Percentiles rank a stretch among this genome's conserved stretches.
Conservation (phyloP, 345 rosid genomes). For the Linum trigynum region DNA sequence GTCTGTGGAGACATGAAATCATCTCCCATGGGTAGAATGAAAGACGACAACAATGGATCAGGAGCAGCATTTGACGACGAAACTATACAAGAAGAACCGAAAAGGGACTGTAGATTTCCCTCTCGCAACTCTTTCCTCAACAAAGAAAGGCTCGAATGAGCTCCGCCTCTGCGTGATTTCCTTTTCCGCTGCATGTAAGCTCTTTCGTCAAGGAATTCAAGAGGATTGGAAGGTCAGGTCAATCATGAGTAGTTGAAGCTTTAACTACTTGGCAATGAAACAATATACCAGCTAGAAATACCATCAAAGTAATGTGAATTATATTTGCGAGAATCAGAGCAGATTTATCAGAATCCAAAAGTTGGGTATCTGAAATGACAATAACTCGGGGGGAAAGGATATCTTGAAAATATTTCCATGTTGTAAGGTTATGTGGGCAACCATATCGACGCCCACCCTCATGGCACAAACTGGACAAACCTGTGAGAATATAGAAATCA, state of each 20-base stretch:
- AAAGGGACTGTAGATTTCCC: conserved; percentile 73
- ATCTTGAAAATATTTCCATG: conserved; percentile 89
- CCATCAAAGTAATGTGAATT: no score
- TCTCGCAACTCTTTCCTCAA: conserved; percentile 81
- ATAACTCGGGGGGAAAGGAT: conserved; percentile 42
- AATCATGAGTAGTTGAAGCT: no score
- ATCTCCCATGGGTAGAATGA: conserved; percentile 68
- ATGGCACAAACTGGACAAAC: conserved; percentile 85
- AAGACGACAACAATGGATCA: conserved; percentile 82
- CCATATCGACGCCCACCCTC: conserved; percentile 93
- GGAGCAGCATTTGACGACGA: conserved; percentile 70
- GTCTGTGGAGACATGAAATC: conserved; percentile 33
- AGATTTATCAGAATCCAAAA: no score
- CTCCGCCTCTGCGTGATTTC: conserved; percentile 53
- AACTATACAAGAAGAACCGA: conserved; percentile 55
- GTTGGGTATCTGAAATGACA: no score
- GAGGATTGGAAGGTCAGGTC: background rate
- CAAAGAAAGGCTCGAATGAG: conserved; percentile 58
- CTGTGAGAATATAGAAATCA: conserved; percentile 32
- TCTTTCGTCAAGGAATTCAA: conserved; percentile 51
- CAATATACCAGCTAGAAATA: no score
- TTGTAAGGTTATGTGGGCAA: conserved; percentile 86
- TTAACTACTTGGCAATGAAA: no score
- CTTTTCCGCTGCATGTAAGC: conserved; percentile 75
- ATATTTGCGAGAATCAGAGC: no score